phyloP scores from a whole-genome alignment of 805 yeast genomes.

The Suhomyces sp. region DNA sequence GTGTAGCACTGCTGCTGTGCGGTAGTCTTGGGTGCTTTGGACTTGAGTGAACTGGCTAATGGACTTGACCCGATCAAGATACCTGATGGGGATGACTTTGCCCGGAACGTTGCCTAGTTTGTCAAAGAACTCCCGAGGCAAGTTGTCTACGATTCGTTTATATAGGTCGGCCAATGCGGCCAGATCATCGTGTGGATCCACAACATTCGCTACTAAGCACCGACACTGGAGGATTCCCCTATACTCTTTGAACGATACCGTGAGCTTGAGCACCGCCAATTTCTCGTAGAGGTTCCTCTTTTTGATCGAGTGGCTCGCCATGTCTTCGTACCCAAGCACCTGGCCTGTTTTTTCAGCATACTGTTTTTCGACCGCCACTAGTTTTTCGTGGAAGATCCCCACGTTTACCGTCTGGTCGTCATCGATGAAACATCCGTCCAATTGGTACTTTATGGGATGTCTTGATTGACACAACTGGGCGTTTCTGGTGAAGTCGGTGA shows the following conservation, averaged over 20 bases:
- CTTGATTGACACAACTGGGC: not conserved
- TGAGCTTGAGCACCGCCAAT: slow-evolving; percentile 5
- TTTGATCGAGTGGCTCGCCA: not conserved
- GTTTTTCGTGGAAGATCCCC: not conserved
- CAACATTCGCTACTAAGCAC: not conserved
- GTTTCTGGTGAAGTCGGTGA: not conserved
- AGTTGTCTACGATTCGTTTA: not conserved
- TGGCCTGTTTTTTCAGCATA: not conserved
- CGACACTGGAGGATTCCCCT: slow-evolving; percentile 12
- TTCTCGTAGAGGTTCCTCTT: not conserved
- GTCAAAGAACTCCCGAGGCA: slow-evolving; percentile 3
- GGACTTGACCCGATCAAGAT: not conserved
- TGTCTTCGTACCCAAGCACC: not conserved
- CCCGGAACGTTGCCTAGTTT: not conserved
- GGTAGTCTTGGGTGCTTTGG: not conserved
- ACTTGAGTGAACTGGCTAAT: not conserved
- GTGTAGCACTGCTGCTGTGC: not conserved
- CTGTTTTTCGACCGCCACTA: not conserved
- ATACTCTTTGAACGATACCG: slow-evolving; percentile 10
- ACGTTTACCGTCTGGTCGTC: slow-evolving; percentile 1
- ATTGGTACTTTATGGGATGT: not conserved
- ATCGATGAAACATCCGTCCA: not conserved
- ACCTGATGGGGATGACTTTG: not conserved
- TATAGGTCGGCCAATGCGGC: not conserved
- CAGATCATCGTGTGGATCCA: not conserved